phyloP scores from a whole-genome alignment of 306 rosid genomes.

The Psophocarpus tetragonolobus region DNA sequence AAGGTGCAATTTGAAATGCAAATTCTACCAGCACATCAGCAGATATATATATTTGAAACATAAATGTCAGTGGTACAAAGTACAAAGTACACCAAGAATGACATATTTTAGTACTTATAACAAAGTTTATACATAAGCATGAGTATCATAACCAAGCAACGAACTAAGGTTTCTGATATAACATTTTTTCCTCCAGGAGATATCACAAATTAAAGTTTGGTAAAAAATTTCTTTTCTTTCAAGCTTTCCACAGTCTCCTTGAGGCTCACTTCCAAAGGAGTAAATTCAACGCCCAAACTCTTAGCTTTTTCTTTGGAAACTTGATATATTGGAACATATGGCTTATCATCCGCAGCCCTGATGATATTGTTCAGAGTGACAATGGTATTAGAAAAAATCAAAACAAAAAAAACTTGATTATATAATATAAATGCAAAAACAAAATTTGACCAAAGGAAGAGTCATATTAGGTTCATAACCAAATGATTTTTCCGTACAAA shows the following conservation, averaged over 20 bases:
- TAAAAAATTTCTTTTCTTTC: slow-evolving; percentile 63
- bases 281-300: slow-evolving; percentile 68
- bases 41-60: background rate
- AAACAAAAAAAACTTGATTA: background rate
- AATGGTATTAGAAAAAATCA: background rate
- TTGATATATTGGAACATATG: slow-evolving; percentile 50
- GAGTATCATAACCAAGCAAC: background rate
- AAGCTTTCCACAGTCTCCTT: slow-evolving; percentile 76
- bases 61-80: background rate
- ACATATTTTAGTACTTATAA: background rate
- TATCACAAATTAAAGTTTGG: slow-evolving; percentile 40
- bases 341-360: slow-evolving; percentile 72
- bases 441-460: background rate
- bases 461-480: background rate
- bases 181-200: background rate
- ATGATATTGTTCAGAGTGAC: slow-evolving; percentile 4
- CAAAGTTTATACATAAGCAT: background rate
- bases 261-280: slow-evolving; percentile 62
- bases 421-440: background rate
- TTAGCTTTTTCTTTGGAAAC: slow-evolving; percentile 69
- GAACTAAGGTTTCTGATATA: background rate
- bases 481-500: background rate
- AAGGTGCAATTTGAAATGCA: background rate
- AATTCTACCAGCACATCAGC: background rate
- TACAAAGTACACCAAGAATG: background rate